phyloP scores from a whole-genome alignment of 768 basidiomycete genomes.

The Amanita rimosa region DNA sequence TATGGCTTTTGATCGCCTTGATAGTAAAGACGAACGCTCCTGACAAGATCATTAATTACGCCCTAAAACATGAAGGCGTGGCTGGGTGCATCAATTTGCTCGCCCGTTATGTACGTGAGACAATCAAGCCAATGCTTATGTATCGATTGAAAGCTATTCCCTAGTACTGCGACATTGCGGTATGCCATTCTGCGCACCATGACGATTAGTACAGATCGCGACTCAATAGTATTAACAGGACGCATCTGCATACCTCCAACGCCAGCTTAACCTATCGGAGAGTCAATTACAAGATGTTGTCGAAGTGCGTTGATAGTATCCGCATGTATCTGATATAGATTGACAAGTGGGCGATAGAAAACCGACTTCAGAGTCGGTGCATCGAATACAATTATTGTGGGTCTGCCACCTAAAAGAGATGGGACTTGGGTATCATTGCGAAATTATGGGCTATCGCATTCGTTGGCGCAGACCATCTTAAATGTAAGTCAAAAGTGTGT shows the following conservation, averaged over 20 bases:
- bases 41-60: conserved; percentile 24
- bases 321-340: neutral
- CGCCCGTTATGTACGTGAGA: conserved; percentile 11
- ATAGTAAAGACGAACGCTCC: conserved; percentile 32
- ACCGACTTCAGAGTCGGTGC: conserved; percentile 30
- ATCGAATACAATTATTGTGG: conserved; percentile 29
- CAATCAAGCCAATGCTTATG: conserved; percentile 12
- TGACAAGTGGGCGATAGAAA: conserved; percentile 15
- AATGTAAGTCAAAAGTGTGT: conserved; percentile 14
- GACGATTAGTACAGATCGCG: neutral
- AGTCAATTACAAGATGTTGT: conserved; percentile 33
- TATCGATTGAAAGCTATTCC: neutral
- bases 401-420: conserved; percentile 28
- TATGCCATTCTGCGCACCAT: conserved; percentile 9
- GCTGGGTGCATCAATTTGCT: conserved; percentile 22
- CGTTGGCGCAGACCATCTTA: conserved; percentile 24
- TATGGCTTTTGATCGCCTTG: neutral
- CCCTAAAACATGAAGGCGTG: conserved; percentile 23
- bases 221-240: conserved; percentile 25
- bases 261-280: conserved; percentile 28
- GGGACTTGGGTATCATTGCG: conserved; percentile 21
- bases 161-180: conserved; percentile 31
- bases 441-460: conserved; percentile 33
- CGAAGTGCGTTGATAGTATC: conserved; percentile 19
- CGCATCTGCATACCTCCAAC: conserved; percentile 30